Evolutionary conservation across 768 basidiomycete genomes (phyloP), one percentile per base, ranked within the genome.

Genomic region (Pleurotus platypus): DNA sequence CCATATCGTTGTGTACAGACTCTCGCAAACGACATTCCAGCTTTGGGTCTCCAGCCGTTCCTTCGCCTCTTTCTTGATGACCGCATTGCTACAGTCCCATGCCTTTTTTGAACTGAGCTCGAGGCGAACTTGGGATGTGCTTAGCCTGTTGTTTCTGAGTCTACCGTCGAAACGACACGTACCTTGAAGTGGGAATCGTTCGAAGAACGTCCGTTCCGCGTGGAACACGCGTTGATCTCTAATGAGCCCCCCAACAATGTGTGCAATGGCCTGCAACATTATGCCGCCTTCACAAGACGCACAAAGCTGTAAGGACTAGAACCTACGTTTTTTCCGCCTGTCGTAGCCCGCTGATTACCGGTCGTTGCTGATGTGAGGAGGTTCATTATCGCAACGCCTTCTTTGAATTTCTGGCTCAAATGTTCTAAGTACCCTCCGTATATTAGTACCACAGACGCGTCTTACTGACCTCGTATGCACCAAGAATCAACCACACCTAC

Each of bases 211-310:
- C 1, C 15, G 15, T 1, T 51, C 49, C 4, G 37, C 24, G 49
- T 51, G 49, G 15, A 51, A 51, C 8, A 35, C 38, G 38, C 49
- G 50, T 15, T n/a, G 30, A 26, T 80, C 77, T 13, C 69, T 65
- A 46, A 78, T 64, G 15, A 78, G 61, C 2, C 68, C 76, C 47
- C 75, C 70, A 15, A 69, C 66, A 49, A 79, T 57, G 55, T 59
- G 12, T 4, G 47, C 51, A 15, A 75, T 53, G 4, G 64, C 70
- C 75, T 78, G 58, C 12, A 35, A 35, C 30, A 9, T 8, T 35
- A 2, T 35, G 11, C 9, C 30, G 9, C 30, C 30, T 11, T 35
- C 30, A 9, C 30, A 8, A 35, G 30, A 3, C 8, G 8, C 30
- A 35, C 11, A 35, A 8, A 35, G 2, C 8, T 4, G 30, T 3